Conservation (phyloP, 352 stramenopile genomes). For the Globisporangium radiosum region DNA sequence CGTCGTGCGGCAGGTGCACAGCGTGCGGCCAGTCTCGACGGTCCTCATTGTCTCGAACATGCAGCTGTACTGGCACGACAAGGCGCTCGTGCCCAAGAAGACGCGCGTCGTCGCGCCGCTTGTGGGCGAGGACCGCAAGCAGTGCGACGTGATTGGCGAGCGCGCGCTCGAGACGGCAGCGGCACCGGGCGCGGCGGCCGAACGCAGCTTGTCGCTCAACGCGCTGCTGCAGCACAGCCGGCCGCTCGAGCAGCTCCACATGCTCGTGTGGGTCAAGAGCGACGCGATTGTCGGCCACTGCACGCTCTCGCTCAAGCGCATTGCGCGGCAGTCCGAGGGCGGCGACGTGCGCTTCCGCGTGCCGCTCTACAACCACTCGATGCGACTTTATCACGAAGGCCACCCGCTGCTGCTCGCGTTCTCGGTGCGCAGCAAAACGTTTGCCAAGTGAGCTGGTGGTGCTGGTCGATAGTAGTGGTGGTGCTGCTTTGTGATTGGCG, state of each 20-base stretch:
- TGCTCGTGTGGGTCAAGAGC: constrained; percentile 82
- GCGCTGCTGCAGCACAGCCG: constrained; percentile 65
- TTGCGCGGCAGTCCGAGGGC: constrained; percentile 58
- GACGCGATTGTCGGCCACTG: constrained; percentile 76
- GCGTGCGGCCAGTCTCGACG: constrained; percentile 52
- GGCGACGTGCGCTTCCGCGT: constrained; percentile 71
- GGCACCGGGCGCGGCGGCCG: constrained; percentile 19
- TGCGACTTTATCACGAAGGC: constrained; percentile 65
- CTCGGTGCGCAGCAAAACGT: constrained; percentile 77
- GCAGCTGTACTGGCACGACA: constrained; percentile 62
- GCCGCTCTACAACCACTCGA: constrained; percentile 75
- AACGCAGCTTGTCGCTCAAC: constrained; percentile 58
- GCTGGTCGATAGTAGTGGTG: too few relatives aligned
- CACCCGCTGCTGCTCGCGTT: constrained; percentile 70
- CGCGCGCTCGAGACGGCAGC: constrained; percentile 24
- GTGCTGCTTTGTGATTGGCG: too few relatives aligned
- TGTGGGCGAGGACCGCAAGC: constrained; percentile 69
- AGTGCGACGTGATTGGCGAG: constrained; percentile 75
- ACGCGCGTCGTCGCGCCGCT: constrained; percentile 68
- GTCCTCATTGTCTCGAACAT: constrained; percentile 74
- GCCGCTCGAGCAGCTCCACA: constrained; percentile 70
- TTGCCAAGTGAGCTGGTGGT: constrained; percentile 41
- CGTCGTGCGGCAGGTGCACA: constrained; percentile 56
- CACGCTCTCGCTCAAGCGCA: constrained; percentile 73
- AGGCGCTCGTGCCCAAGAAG: constrained; percentile 72